Percentiles rank a stretch among this genome's conserved stretches.
Evolutionary conservation across 2,329 filamentous ascomycete species (phyloP).

Genomic region (Pyrenophora seminiperda): DNA sequence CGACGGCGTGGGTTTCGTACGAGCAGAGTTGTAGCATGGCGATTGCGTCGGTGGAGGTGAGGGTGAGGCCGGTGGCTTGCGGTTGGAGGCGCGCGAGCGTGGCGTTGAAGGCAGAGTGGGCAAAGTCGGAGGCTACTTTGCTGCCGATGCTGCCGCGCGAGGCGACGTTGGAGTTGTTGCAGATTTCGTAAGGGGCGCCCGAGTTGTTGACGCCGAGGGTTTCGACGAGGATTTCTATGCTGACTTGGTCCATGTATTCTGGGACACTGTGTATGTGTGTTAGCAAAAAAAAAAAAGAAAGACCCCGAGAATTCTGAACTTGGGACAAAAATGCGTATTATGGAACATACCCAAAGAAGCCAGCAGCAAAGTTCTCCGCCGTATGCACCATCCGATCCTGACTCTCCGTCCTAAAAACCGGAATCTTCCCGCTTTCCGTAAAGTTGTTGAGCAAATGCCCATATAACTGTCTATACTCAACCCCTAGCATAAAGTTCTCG

Average conservation of each 20-base stretch:
- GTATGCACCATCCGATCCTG: slow-evolving; percentile 44
- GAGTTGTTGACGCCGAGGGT: slow-evolving; percentile 34
- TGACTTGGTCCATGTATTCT: slow-evolving; percentile 37
- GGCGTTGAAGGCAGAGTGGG: slow-evolving; percentile 34
- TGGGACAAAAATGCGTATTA: too few relatives aligned
- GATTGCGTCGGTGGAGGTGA: slow-evolving; percentile 45
- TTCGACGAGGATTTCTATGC: slow-evolving; percentile 40
- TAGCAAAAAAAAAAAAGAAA: slow-evolving; percentile 22
- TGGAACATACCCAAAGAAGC: slow-evolving; percentile 29
- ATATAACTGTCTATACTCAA: slow-evolving; percentile 51
- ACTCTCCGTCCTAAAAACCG: slow-evolving; percentile 45
- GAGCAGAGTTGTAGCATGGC: slow-evolving; percentile 50
- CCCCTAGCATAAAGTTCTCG: slow-evolving; percentile 50
- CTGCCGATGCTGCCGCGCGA: slow-evolving; percentile 36
- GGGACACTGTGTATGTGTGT: slow-evolving; percentile 21
- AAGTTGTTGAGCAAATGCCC: slow-evolving; percentile 54
- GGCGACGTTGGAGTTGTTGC: slow-evolving; percentile 37
- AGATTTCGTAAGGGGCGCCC: slow-evolving; percentile 38
- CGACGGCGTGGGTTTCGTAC: slow-evolving; percentile 47
- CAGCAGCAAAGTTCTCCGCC: slow-evolving; percentile 40
- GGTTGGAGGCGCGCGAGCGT: slow-evolving; percentile 38
- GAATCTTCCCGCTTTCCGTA: slow-evolving; percentile 43
- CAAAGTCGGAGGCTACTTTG: slow-evolving; percentile 29
- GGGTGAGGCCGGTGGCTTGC: slow-evolving; percentile 32
- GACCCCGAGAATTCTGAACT: too few relatives aligned